Percentiles rank a stretch among this genome's conserved stretches.
phyloP scores from a whole-genome alignment of 345 rosid genomes.

The Populus nigra region DNA sequence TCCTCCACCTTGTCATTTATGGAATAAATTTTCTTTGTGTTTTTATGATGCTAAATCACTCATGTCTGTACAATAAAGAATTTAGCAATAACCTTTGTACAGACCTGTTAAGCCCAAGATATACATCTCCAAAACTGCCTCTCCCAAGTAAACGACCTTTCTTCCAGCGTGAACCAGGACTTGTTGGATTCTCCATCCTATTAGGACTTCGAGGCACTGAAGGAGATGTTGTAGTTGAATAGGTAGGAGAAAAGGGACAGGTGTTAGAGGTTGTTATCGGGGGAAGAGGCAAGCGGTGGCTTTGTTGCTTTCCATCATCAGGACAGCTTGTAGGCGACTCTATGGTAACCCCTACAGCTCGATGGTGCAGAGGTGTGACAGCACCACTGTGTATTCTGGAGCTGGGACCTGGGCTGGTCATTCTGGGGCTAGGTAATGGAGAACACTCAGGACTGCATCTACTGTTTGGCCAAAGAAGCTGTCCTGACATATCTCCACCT shows the following conservation, averaged over 20 bases:
- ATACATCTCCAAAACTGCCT: slow-evolving; percentile 83
- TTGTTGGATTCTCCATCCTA: slow-evolving; percentile 68
- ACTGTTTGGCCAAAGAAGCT: slow-evolving; percentile 88
- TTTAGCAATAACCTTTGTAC: background rate
- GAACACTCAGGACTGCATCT: slow-evolving; percentile 97
- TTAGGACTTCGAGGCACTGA: slow-evolving; percentile 95
- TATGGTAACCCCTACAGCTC: slow-evolving; percentile 61
- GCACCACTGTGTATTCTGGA: slow-evolving; percentile 98
- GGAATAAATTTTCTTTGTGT: background rate
- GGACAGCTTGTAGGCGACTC: slow-evolving; percentile 68
- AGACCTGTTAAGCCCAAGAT: slow-evolving; percentile 71
- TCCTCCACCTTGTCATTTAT: background rate
- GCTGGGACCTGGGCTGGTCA: slow-evolving; percentile 97
- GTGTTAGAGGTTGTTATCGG: slow-evolving; percentile 63
- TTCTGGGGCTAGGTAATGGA: slow-evolving; percentile 88
- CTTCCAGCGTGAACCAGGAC: slow-evolving; percentile 65
- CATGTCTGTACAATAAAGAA: background rate
- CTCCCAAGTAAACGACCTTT: slow-evolving; percentile 73
- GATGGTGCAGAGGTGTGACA: slow-evolving; percentile 94
- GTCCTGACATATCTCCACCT: slow-evolving; percentile 90
- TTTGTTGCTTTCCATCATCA: slow-evolving; percentile 82
- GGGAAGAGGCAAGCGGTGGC: slow-evolving; percentile 92
- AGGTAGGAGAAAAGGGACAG: slow-evolving; percentile 77
- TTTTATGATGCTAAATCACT: background rate
- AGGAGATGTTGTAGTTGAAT: slow-evolving; percentile 90